These are phyloP conservation scores for Beauveria australis DNA, from an alignment of 2,329 filamentous ascomycete genomes.

Conservation along the genomic window DNA sequence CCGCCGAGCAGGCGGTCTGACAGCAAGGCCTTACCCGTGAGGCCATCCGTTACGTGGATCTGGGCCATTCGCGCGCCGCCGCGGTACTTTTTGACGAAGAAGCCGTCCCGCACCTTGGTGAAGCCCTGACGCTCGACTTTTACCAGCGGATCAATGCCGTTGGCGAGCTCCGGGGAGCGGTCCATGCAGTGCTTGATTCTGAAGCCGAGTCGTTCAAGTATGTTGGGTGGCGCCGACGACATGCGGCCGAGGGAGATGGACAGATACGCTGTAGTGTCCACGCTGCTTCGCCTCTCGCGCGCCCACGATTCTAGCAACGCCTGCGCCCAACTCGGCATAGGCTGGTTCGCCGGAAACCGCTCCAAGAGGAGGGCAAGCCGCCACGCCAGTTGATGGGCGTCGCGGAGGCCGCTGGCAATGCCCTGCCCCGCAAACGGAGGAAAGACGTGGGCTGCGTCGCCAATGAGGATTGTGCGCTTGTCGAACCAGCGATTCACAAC, in stretches of 20 bases:
- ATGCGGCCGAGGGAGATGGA: not conserved
- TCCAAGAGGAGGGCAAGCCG: constrained; percentile 17
- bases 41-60: not conserved
- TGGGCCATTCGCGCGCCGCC: constrained; percentile 12
- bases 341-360: not conserved
- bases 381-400: constrained; percentile 27
- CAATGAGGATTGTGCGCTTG: constrained; percentile 33
- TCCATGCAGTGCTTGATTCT: constrained; percentile 9
- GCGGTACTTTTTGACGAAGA: not conserved
- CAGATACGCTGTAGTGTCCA: constrained; percentile 12
- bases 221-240: not conserved
- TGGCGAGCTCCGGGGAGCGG: not conserved
- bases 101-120: constrained; percentile 9
- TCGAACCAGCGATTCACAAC: constrained; percentile 39
- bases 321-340: not conserved
- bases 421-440: constrained; percentile 36
- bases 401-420: constrained; percentile 26
- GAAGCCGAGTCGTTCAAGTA: not conserved
- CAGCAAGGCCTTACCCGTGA: not conserved
- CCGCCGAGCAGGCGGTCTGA: constrained; percentile 6
- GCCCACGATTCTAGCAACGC: constrained; percentile 12
- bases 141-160: constrained; percentile 2
- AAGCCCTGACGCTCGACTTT: constrained; percentile 10
- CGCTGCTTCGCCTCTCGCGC: constrained; percentile 16
- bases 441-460: constrained; percentile 44